A percentile compares a stretch with the other conserved stretches of the same genome.
Evolutionary conservation across 2,329 filamentous ascomycete species (phyloP).

Genomic region (Thelonectria olida): DNA sequence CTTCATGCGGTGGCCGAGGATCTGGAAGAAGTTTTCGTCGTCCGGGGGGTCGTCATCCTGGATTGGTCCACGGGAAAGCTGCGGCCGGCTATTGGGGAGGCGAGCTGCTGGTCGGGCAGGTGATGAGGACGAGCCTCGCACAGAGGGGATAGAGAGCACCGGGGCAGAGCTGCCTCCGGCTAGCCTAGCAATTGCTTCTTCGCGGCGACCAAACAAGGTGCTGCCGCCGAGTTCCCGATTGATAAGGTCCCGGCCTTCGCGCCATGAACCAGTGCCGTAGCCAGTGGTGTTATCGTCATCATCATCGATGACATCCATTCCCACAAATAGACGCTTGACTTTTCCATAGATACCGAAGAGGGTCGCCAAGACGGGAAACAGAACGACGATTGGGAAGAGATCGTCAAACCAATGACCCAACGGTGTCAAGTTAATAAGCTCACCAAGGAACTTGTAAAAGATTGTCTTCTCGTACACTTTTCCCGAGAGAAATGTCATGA

Average conservation of each 20-base stretch:
- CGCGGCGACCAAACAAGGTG: slow-evolving; percentile 60
- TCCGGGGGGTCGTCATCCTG: slow-evolving; percentile 68
- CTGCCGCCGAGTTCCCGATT: slow-evolving; percentile 82
- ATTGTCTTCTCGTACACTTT: slow-evolving; percentile 79
- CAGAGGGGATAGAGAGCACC: slow-evolving; percentile 58
- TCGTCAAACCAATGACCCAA: slow-evolving; percentile 86
- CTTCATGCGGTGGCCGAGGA: slow-evolving; percentile 83
- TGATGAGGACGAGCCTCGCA: slow-evolving; percentile 46
- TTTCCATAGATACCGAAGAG: slow-evolving; percentile 90
- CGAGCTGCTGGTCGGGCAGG: slow-evolving; percentile 55
- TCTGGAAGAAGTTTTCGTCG: slow-evolving; percentile 84
- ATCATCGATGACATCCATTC: slow-evolving; percentile 77
- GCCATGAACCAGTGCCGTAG: slow-evolving; percentile 85
- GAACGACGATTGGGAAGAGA: slow-evolving; percentile 87
- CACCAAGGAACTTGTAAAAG: slow-evolving; percentile 88
- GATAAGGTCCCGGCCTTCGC: slow-evolving; percentile 90
- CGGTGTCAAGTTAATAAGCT: slow-evolving; percentile 82
- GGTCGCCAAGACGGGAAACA: slow-evolving; percentile 85
- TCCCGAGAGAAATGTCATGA: slow-evolving; percentile 85
- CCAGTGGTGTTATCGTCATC: slow-evolving; percentile 70
- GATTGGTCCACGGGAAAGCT: slow-evolving; percentile 37
- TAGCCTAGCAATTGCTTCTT: slow-evolving; percentile 51
- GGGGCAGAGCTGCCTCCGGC: slow-evolving; percentile 51
- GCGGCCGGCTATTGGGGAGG: slow-evolving; percentile 39
- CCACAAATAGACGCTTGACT: slow-evolving; percentile 82